These are phyloP conservation scores for Didymella glomerata DNA, from an alignment of 2,329 filamentous ascomycete genomes.

Conservation along the genomic window DNA sequence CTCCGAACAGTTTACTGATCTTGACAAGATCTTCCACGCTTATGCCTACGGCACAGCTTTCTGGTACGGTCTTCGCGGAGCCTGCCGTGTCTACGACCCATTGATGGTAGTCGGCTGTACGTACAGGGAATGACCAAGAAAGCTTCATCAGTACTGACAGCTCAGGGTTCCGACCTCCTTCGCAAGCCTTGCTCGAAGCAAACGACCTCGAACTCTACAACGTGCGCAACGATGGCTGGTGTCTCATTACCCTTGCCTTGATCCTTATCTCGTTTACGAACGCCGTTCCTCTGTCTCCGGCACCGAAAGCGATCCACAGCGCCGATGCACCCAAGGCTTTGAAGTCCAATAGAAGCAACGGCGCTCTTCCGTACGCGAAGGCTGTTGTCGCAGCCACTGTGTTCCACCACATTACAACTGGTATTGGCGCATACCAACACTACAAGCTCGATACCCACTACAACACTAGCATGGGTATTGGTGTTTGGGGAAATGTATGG, in stretches of 20 bases:
- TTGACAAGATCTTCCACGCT: conserved; percentile 32
- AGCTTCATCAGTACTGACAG: conserved; percentile 7
- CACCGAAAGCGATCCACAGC: conserved; percentile 12
- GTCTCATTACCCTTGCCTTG: conserved; percentile 36
- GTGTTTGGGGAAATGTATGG: conserved; percentile 39
- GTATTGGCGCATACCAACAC: conserved; percentile 36
- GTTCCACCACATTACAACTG: conserved; percentile 36
- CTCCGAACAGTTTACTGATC: neutral
- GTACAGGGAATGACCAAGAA: neutral
- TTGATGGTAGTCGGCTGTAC: conserved; percentile 38
- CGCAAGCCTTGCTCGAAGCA: conserved; percentile 31
- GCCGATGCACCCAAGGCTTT: conserved; percentile 13
- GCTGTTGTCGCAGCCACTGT: conserved; percentile 35
- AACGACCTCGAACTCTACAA: conserved; percentile 41
- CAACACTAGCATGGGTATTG: conserved; percentile 37
- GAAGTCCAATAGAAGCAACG: conserved; percentile 8
- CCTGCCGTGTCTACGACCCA: conserved; percentile 37
- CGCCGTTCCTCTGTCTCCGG: conserved; percentile 26
- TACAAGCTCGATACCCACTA: conserved; percentile 38
- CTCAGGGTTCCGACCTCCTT: conserved; percentile 37
- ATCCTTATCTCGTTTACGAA: conserved; percentile 36
- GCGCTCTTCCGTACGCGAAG: conserved; percentile 30
- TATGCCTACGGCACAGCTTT: conserved; percentile 40
- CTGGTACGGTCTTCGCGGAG: conserved; percentile 37
- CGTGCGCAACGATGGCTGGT: conserved; percentile 38